phyloP scores from a whole-genome alignment of 2,329 filamentous ascomycete genomes.

The Gaeumannomyces tritici region DNA sequence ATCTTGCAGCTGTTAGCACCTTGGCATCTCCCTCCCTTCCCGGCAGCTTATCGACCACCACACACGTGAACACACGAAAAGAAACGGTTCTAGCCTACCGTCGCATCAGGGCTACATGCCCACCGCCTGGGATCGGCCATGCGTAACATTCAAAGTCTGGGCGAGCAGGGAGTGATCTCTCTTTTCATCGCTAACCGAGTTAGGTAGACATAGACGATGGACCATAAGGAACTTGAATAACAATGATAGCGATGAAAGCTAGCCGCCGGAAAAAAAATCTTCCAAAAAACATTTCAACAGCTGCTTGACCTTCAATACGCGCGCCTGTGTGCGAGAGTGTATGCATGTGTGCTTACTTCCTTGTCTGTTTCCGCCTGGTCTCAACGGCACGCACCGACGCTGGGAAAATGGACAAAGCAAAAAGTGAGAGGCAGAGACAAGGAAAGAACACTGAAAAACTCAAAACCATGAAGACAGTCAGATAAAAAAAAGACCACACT shows the following conservation, averaged over 20 bases:
- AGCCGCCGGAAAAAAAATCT: constrained; percentile 10
- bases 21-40: background rate
- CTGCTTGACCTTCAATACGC: constrained; percentile 3
- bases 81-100: background rate
- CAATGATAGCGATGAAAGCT: constrained; percentile 8
- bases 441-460: constrained; percentile 8
- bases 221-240: constrained; percentile 4
- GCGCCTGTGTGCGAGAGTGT: constrained; percentile 7
- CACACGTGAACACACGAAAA: background rate
- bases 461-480: background rate
- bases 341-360: constrained; percentile 1
- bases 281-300: background rate
- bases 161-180: background rate
- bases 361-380: background rate
- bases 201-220: background rate
- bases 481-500: background rate
- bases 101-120: background rate
- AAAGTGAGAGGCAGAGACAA: constrained; percentile 20
- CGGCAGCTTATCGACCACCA: background rate
- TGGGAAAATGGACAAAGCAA: constrained; percentile 17
- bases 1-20: too few relatives aligned
- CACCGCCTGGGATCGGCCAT: background rate
- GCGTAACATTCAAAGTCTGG: background rate
- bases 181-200: background rate
- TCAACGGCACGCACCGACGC: background rate